Evolutionary conservation across 371 early-diverging fungal genomes (phyloP).

Genomic region (Coemansia sp.): DNA sequence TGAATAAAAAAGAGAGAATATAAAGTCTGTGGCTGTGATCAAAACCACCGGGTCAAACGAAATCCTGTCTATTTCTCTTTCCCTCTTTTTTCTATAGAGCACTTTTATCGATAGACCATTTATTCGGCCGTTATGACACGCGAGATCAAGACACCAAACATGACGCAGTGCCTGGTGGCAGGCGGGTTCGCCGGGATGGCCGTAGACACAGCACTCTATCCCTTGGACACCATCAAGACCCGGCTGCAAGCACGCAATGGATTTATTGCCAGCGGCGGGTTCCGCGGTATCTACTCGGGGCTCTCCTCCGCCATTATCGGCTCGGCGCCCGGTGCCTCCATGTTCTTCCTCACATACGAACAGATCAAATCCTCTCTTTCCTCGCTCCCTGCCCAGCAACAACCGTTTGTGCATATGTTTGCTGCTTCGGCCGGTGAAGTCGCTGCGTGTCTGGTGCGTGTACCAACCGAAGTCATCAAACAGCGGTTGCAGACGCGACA

Average conservation of each 20-base stretch:
- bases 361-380: constrained; percentile 61
- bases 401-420: constrained; percentile 78
- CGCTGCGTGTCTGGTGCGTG: constrained; percentile 90
- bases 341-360: constrained; percentile 93
- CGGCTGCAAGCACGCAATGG: constrained; percentile 85
- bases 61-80: not conserved
- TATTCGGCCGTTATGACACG: constrained; percentile 13
- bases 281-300: constrained; percentile 89
- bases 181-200: constrained; percentile 82
- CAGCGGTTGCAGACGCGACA: constrained; percentile 92
- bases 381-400: constrained; percentile 27
- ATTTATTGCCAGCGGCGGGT: constrained; percentile 87
- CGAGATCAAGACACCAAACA: constrained; percentile 24
- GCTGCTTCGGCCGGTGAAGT: constrained; percentile 92
- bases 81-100: not conserved
- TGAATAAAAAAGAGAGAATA: no score
- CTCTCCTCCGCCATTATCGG: constrained; percentile 90
- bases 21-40: no score
- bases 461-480: constrained; percentile 95
- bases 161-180: constrained; percentile 55
- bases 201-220: constrained; percentile 86
- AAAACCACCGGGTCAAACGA: no score
- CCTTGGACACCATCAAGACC: constrained; percentile 94
- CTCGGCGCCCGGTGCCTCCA: constrained; percentile 89
- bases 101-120: not conserved